phyloP scores from a whole-genome alignment of 306 rosid genomes.

The Purshia tridentata region DNA sequence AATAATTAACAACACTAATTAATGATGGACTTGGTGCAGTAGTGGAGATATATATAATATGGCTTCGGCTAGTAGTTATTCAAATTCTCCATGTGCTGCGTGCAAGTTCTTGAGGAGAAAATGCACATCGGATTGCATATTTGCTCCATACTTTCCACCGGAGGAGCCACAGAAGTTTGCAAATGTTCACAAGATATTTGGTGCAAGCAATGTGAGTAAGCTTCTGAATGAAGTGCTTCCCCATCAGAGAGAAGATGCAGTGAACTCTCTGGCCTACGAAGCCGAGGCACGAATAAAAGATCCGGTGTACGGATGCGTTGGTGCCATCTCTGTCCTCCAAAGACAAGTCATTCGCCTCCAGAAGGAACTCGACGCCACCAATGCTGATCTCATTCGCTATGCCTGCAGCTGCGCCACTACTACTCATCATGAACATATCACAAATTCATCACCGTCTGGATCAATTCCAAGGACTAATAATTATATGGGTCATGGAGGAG shows the following conservation, averaged over 20 bases:
- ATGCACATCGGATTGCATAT: constrained; percentile 76
- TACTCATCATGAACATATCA: constrained; percentile 23
- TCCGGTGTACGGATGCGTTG: constrained; percentile 93
- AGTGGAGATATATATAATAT: not conserved
- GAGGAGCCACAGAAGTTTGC: constrained; percentile 87
- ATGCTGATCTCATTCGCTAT: constrained; percentile 65
- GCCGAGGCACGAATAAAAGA: constrained; percentile 91
- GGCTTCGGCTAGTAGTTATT: constrained; percentile 62
- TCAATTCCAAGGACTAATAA: not conserved
- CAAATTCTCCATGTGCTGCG: constrained; percentile 87
- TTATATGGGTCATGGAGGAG: constrained; percentile 31
- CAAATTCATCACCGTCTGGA: not conserved
- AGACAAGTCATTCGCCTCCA: constrained; percentile 73
- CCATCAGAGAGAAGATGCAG: constrained; percentile 81
- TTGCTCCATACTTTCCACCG: constrained; percentile 84
- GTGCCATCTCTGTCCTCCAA: constrained; percentile 80
- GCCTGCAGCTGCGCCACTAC: constrained; percentile 30
- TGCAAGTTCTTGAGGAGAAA: constrained; percentile 85
- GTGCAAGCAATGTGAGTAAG: constrained; percentile 90
- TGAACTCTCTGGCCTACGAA: constrained; percentile 86
- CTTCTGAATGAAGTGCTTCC: constrained; percentile 77
- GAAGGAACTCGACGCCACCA: constrained; percentile 79
- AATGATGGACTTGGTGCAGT: not conserved
- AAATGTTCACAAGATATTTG: constrained; percentile 87
- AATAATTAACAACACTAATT: too few relatives aligned